phyloP scores from a whole-genome alignment of 164 flowering plant genomes.

The Vitis rupestris region DNA sequence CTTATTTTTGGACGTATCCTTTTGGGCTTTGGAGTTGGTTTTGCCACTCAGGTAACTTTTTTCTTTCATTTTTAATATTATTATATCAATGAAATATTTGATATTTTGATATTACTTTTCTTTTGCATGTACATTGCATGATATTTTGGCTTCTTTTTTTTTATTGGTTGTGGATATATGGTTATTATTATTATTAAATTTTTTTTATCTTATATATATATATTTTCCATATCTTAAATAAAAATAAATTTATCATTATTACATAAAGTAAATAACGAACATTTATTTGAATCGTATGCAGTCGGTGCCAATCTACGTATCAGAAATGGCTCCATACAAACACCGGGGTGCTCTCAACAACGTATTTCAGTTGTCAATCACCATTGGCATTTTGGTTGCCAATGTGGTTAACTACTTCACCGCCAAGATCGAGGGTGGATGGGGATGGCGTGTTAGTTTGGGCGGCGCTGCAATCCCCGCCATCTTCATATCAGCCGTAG shows the following conservation, averaged over 20 bases:
- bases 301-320: conserved; percentile 23
- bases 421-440: conserved; percentile 18
- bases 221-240: too few relatives aligned
- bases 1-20: conserved; percentile 19
- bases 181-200: too few relatives aligned
- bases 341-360: conserved; percentile 19
- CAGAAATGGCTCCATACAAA: conserved; percentile 23
- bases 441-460: conserved; percentile 21
- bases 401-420: conserved; percentile 18
- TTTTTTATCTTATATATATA: too few relatives aligned
- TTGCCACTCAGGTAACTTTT: conserved; percentile 15
- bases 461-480: conserved; percentile 21
- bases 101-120: too few relatives aligned
- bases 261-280: not conserved
- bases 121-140: too few relatives aligned
- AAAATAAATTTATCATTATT: too few relatives aligned
- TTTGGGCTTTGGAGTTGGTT: conserved; percentile 21
- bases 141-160: too few relatives aligned
- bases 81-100: too few relatives aligned
- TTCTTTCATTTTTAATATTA: too few relatives aligned
- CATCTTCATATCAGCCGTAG: conserved; percentile 8
- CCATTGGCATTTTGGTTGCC: conserved; percentile 15
- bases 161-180: too few relatives aligned
- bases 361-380: conserved; percentile 16
- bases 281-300: not conserved